phyloP scores from a whole-genome alignment of 192 early-diverging fungal species.

The Rhizophagus prolifer region DNA sequence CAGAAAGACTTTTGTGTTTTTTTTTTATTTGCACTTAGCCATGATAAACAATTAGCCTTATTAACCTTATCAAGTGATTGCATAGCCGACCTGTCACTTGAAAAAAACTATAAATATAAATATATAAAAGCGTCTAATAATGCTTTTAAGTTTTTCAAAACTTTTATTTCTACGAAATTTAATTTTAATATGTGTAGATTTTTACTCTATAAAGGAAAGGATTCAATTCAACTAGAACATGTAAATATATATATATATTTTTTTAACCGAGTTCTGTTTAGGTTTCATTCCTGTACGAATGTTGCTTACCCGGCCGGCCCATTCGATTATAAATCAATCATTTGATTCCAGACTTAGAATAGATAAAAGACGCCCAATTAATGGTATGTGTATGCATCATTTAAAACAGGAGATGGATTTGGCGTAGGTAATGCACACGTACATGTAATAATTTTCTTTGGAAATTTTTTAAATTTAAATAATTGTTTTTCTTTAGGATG shows the following conservation, averaged over 20 bases:
- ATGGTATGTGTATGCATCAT: slow-evolving; percentile 45
- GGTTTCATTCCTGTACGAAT: background rate
- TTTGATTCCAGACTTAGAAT: slow-evolving; percentile 71
- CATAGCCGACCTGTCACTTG: too few species aligned
- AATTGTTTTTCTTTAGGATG: slow-evolving; percentile 42
- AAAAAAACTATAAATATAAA: too few species aligned
- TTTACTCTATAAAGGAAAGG: slow-evolving; percentile 76
- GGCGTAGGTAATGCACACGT: slow-evolving; percentile 60
- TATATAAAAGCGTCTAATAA: too few species aligned
- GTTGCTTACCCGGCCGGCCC: slow-evolving; percentile 70
- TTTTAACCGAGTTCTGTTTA: background rate
- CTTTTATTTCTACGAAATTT: too few species aligned
- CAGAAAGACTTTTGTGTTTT: too few species aligned
- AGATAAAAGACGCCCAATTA: slow-evolving; percentile 62
- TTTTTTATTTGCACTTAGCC: too few species aligned
- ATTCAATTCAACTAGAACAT: slow-evolving; percentile 70
- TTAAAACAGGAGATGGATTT: slow-evolving; percentile 64
- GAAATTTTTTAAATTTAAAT: background rate
- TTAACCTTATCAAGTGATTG: too few species aligned
- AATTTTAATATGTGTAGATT: slow-evolving; percentile 62
- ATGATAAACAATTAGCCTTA: too few species aligned
- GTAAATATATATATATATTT: slow-evolving; percentile 38
- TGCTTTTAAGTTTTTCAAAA: too few species aligned
- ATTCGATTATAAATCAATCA: slow-evolving; percentile 82
- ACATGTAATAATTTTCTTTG: too few species aligned